phyloP scores from a whole-genome alignment of 2,329 filamentous ascomycete species.

The Venturia oleaginea region DNA sequence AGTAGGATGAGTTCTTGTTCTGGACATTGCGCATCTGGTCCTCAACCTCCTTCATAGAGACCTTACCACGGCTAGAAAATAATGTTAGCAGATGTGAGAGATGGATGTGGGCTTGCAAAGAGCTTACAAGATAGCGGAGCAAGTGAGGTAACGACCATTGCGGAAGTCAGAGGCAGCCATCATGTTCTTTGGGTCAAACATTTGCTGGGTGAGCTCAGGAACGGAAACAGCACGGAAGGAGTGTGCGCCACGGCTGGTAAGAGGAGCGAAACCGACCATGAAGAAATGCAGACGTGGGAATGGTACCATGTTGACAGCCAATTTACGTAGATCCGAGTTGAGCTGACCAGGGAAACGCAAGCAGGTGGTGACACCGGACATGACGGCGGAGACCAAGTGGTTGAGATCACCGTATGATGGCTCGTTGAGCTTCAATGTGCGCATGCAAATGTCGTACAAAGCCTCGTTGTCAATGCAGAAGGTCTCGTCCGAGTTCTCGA shows the following conservation, averaged over 20 bases:
- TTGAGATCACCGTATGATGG: constrained; percentile 98
- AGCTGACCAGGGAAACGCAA: constrained; percentile 99
- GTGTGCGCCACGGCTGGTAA: constrained; percentile 85
- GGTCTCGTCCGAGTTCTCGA: constrained; percentile 99
- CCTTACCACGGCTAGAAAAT: constrained; percentile 73
- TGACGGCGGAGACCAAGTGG: constrained; percentile 98
- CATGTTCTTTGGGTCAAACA: constrained; percentile 99
- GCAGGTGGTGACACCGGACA: constrained; percentile 98
- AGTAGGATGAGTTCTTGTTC: constrained; percentile 99
- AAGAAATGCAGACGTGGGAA: constrained; percentile 99
- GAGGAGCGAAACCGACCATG: constrained; percentile 99
- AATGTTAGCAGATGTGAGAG: constrained; percentile 24
- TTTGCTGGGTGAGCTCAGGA: constrained; percentile 98
- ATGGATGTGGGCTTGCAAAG: constrained; percentile 5
- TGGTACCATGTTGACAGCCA: constrained; percentile 99
- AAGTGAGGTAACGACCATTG: constrained; percentile 98
- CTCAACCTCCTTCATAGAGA: constrained; percentile 99
- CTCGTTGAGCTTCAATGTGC: constrained; percentile 96
- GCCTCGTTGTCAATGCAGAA: constrained; percentile 99
- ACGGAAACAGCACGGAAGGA: constrained; percentile 97
- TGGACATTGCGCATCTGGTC: constrained; percentile 99
- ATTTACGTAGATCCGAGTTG: constrained; percentile 98
- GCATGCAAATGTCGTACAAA: constrained; percentile 99
- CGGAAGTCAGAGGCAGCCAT: constrained; percentile 99
- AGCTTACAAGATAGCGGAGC: constrained; percentile 88